Base-by-base conservation (phyloP, 2,329 filamentous ascomycete genomes). In the Ophiostoma sp. region DNA sequence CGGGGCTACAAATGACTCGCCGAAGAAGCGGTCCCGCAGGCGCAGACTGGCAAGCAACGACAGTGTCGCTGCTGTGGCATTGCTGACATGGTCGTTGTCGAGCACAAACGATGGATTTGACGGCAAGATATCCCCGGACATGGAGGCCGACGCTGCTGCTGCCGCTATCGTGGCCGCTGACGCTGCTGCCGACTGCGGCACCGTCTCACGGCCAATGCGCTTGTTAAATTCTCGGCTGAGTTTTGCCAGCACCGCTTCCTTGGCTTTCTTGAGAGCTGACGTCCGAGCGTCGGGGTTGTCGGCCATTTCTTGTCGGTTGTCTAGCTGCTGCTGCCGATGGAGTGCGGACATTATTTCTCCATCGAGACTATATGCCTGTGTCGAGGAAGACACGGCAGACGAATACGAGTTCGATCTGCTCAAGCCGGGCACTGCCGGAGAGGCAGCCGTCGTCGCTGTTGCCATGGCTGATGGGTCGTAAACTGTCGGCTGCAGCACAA, bases 221-320 rank as follows among this genome's bases (percentile, higher is more conserved):
- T 70, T 68, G 41, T 72, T 70, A 67, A 82, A 87, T 74, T 87
- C 83, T 68, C 81, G 81, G 73, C 80, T 83, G 66, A 89, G 80
- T 72, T 87, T 87, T 70, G 79, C 81, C 67, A 89, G 77, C 12
- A 89, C 85, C 0, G 84, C 83, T 71, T 86, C 84, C 74, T 85
- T 86, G 45, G 86, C 87, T 69, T 84, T 83, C 73, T 81, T 81
- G 65, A 89, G 77, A 9, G 85, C 84, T 72, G 79, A 83, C 4
- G 79, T 79, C 68, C 86, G 81, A 67, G 83, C 82, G 8, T 81
- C 81, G 2, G 82, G 79, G 72, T 88, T 85, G 71, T 88, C 83
- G 27, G 85, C 86, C 71, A 72, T 71, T 49, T 69, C 63, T 27
- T 62, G 67, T 9, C 65, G 69, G 38, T 87, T 78, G 62, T 81